These are phyloP conservation scores for Protea cynaroides DNA, from an alignment of 164 flowering plant species.

Conservation along the genomic window DNA sequence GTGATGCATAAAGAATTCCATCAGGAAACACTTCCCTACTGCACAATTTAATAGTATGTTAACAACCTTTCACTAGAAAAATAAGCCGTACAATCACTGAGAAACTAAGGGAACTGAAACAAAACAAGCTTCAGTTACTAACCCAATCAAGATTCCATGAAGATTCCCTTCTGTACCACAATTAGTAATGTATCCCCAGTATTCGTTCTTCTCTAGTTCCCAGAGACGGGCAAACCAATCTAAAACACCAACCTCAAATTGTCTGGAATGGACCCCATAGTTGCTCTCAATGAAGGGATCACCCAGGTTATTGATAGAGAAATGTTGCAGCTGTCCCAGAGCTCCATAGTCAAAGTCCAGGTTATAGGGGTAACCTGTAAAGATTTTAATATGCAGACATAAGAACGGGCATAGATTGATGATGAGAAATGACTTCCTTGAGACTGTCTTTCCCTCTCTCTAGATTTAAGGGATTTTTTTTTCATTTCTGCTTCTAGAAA, in stretches of 20 bases:
- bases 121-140: conserved; percentile 22
- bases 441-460: too few species aligned
- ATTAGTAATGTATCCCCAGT: conserved; percentile 99
- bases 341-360: conserved; percentile 98
- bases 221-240: conserved; percentile 99
- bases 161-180: conserved; percentile 99
- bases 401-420: neutral
- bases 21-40: conserved; percentile 95
- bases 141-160: conserved; percentile 97
- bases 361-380: conserved; percentile 90
- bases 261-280: conserved; percentile 96
- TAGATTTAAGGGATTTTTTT: too few species aligned
- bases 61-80: neutral
- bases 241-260: conserved; percentile 96
- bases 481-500: too few species aligned
- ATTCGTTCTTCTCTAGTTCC: conserved; percentile 87
- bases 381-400: conserved; percentile 3
- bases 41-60: conserved; percentile 17
- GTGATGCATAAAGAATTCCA: conserved; percentile 81
- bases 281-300: conserved; percentile 99
- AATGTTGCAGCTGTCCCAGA: conserved; percentile 85
- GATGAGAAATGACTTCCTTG: neutral
- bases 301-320: conserved; percentile 94
- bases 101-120: neutral
- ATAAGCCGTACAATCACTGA: neutral